Percentiles rank a stretch among this genome's conserved stretches.
These are phyloP conservation scores for Lotmaria passim DNA, from an alignment of 208 protist species.

Conservation along the genomic window DNA sequence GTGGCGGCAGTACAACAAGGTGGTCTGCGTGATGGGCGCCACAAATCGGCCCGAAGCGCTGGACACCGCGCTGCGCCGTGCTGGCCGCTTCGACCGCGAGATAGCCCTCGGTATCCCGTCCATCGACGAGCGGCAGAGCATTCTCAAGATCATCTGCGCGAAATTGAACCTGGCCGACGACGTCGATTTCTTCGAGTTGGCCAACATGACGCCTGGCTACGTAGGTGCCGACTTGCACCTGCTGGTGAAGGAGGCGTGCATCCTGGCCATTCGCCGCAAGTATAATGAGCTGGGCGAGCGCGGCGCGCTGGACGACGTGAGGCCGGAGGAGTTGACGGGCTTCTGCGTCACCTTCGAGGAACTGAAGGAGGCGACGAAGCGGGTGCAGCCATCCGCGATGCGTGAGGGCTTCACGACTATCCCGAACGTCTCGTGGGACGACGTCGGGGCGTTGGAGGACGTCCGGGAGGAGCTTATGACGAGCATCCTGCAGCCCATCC, in stretches of 20 bases:
- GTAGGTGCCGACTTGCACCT: conserved; percentile 98
- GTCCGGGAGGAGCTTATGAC: conserved; percentile 93
- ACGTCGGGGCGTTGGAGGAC: conserved; percentile 97
- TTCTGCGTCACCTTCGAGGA: conserved; percentile 86
- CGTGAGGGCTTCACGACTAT: conserved; percentile 97
- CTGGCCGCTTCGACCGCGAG: conserved; percentile 98
- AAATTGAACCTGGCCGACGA: conserved; percentile 84
- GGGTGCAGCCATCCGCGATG: conserved; percentile 97
- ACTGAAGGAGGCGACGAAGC: conserved; percentile 91
- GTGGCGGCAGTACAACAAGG: conserved; percentile 88
- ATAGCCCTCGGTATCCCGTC: conserved; percentile 97
- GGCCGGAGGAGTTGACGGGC: conserved; percentile 51
- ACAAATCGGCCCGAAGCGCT: conserved; percentile 97
- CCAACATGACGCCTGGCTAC: conserved; percentile 96
- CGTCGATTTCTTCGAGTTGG: conserved; percentile 95
- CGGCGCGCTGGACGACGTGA: conserved; percentile 24
- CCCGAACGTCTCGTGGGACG: conserved; percentile 97
- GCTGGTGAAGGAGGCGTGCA: conserved; percentile 94
- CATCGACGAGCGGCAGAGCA: conserved; percentile 88
- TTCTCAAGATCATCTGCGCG: conserved; percentile 85
- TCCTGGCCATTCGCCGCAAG: conserved; percentile 90
- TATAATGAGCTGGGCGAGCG: conserved; percentile 65
- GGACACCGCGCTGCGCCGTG: conserved; percentile 96
- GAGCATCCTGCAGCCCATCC: conserved; percentile 94
- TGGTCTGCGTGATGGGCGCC: conserved; percentile 95